Base-by-base conservation (phyloP, 352 stramenopile species). In the Blastocystis sp. region DNA sequence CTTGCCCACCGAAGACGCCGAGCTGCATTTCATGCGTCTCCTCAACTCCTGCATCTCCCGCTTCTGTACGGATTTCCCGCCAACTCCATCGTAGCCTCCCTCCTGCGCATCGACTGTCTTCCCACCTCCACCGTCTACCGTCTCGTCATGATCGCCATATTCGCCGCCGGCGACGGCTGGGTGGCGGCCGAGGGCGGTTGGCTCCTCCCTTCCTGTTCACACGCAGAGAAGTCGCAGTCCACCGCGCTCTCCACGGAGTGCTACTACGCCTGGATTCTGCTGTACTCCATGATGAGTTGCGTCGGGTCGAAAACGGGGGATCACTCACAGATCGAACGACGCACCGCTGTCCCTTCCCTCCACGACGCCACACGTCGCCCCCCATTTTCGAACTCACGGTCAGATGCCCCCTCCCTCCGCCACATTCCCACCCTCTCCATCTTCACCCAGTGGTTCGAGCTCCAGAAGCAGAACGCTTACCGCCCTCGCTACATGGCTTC, bases 141-240 rank as follows among this genome's bases (percentile, higher is more conserved):
- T 34, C 28, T 84, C 11, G 21, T 84, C 10, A 84, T 84, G 74
- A 68, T 84, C 24, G 74, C 52, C 42, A 68, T 84, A 2, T 84
- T 69, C 34, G 57, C 57, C 21, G 74, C 74, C 43, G 28, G 42
- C 54, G 61, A 69, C 45, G 40, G 57, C 14, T 84, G 74, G 74
- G 69, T 59, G 2, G 74, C 19, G 21, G 48, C 42, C 17, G 52
- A 68, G 7, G 54, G 52, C 4, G 66, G 66, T 76, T 19, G 19
- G 7, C n/a, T 3, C 21, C 2, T 17, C 10, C 21, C 17, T 28
- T 3, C 9, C 21, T 1, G 54, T 38, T 76, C 66, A 74, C 19
- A n/a, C 14, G 40, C 48, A 76, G 66, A 76, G 11, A 59, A 17
- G 14, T 59, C 66, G 4, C 66, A 76, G 38, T 57, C 24, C 43